Evolutionary conservation across 78 protist species (phyloP), one percentile per base, ranked within the genome.

Genomic region (Diacronema lutheri): DNA sequence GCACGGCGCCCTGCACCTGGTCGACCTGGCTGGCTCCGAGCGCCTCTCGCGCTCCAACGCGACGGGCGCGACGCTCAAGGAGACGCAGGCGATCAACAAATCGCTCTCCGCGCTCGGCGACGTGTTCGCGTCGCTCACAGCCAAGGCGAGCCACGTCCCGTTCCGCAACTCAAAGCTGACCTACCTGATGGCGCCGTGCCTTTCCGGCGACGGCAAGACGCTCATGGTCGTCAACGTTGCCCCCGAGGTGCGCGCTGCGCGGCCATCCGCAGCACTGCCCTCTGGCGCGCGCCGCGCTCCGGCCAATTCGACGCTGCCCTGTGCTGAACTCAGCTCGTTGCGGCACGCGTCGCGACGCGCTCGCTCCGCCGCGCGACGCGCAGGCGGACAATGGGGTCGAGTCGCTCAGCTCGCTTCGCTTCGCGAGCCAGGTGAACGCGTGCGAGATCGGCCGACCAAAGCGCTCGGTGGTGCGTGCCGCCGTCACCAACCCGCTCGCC

Each of bases 21-120:
- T 89, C 19, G 93, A 90, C 73, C 81, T 90, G 12, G 93, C 93
- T 2, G 93, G 93, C 6, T 58, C 82, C 6, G 93, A 90, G 81
- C 38, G 89, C 37, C 65, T 64, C 38, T 6, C 41, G 41, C 4
- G 14, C 50, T 46, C 92, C 16, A 69, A 41, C 25, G 58, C 84
- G 33, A 20, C 1, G 23, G 93, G 93, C 12, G 73, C 50, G 31
- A 61, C 56, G 11, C 64, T 86, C 29, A 61, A 85, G 44, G 92
- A 92, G 58, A 83, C 92, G 16, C 58, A 20, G 29, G 31, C 4
- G 37, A 89, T 92, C 80, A 92, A 92, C 87, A 72, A 76, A n/a
- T 21, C 68, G 6, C 85, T 92, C 33, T 65, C 80, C 20, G 84
- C 91, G 41, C 79, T 91, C 19, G 90, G 87, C 26, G n/a, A 76